A percentile compares a stretch with the other conserved stretches of the same genome.
phyloP scores from a whole-genome alignment of 371 early-diverging fungal species.

The Mucor piriformis region DNA sequence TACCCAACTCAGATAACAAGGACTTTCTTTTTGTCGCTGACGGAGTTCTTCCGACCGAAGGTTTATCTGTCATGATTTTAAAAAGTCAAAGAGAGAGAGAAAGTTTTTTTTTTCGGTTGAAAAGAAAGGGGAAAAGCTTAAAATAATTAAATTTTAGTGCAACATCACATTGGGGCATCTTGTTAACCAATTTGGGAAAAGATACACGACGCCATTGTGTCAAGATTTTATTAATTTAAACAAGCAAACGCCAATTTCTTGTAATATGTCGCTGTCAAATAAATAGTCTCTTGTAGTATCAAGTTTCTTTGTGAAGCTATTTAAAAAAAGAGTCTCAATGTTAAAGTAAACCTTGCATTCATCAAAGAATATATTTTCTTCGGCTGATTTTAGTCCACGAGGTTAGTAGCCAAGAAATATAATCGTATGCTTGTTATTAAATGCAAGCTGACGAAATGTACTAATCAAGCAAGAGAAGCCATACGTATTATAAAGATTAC shows the following conservation, averaged over 20 bases:
- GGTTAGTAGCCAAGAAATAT: too few species aligned
- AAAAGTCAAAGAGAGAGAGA: background rate
- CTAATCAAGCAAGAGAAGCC: too few species aligned
- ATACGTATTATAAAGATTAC: too few species aligned
- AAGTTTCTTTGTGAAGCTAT: too few species aligned
- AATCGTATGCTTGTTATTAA: too few species aligned
- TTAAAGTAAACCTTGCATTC: too few species aligned
- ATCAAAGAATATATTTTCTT: too few species aligned
- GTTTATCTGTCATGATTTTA: slow-evolving; percentile 15
- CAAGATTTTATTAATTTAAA: background rate
- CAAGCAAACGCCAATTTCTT: background rate
- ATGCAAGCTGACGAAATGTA: too few species aligned
- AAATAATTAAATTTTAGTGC: slow-evolving; percentile 21
- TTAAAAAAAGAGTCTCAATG: too few species aligned
- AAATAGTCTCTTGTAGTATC: too few species aligned
- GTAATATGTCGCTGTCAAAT: too few species aligned
- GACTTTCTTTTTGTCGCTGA: slow-evolving; percentile 34
- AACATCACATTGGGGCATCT: slow-evolving; percentile 13
- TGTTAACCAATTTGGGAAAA: slow-evolving; percentile 20
- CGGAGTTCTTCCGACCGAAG: slow-evolving; percentile 8
- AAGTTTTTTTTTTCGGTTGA: background rate
- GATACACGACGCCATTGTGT: slow-evolving; percentile 4
- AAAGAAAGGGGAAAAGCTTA: slow-evolving; percentile 1
- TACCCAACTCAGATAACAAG: slow-evolving; percentile 42
- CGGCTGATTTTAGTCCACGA: too few species aligned